Conservation (phyloP, 352 stramenopile genomes). For the Globisporangium yorkense region DNA sequence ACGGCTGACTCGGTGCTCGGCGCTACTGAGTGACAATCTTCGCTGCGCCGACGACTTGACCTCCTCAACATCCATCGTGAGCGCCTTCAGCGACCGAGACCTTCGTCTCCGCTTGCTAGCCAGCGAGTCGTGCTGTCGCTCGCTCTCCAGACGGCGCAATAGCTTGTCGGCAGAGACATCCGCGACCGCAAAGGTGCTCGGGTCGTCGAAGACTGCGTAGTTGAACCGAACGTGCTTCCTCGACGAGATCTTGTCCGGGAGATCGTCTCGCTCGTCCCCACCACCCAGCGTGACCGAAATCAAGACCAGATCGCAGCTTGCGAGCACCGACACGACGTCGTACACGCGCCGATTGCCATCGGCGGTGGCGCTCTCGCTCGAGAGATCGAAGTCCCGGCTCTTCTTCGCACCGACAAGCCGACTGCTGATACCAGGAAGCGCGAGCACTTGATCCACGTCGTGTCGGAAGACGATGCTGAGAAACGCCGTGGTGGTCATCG, state of each 20-base stretch:
- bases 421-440: slow-evolving; percentile 30
- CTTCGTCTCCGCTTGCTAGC: not conserved
- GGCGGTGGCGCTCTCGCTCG: slow-evolving; percentile 15
- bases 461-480: slow-evolving; percentile 50
- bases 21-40: not conserved
- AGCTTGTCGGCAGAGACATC: slow-evolving; percentile 4
- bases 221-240: slow-evolving; percentile 58
- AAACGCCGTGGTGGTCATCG: slow-evolving; percentile 47
- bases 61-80: not conserved
- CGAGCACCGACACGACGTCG: slow-evolving; percentile 59
- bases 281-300: slow-evolving; percentile 13
- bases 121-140: not conserved
- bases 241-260: slow-evolving; percentile 18
- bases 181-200: slow-evolving; percentile 20
- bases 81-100: slow-evolving; percentile 2
- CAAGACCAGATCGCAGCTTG: slow-evolving; percentile 42
- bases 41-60: not conserved
- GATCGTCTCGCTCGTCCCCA: slow-evolving; percentile 14
- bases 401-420: slow-evolving; percentile 45
- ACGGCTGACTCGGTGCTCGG: not conserved
- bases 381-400: slow-evolving; percentile 11
- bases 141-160: not conserved
- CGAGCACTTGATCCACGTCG: slow-evolving; percentile 16
- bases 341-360: slow-evolving; percentile 63
- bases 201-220: slow-evolving; percentile 35